phyloP scores from a whole-genome alignment of 805 yeast genomes.

The Saccharomycopsis vini region DNA sequence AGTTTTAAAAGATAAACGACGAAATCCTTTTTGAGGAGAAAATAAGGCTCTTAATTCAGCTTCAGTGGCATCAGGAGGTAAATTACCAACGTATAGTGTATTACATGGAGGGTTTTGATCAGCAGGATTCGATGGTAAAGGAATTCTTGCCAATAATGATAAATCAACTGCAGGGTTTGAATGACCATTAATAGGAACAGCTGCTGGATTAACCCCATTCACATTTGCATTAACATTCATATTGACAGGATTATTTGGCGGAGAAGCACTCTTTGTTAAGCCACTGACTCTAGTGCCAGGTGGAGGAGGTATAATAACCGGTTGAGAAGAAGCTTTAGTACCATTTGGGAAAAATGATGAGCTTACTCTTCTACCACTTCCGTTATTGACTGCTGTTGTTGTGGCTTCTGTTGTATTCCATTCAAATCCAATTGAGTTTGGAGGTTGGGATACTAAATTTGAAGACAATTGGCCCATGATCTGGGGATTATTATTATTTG shows the following conservation, averaged over 20 bases:
- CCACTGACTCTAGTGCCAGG: constrained; percentile 2
- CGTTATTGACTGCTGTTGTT: constrained; percentile 35
- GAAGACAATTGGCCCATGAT: constrained; percentile 21
- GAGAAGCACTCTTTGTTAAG: constrained; percentile 28
- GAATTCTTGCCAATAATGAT: constrained; percentile 67
- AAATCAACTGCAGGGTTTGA: constrained; percentile 36
- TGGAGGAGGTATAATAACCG: not conserved
- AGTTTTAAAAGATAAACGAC: constrained; percentile 84
- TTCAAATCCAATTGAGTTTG: constrained; percentile 21
- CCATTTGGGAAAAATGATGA: constrained; percentile 23
- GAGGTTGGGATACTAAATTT: constrained; percentile 16
- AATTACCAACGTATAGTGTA: constrained; percentile 90
- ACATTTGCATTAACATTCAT: constrained; percentile 4
- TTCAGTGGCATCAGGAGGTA: constrained; percentile 96
- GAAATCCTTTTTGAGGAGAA: constrained; percentile 84
- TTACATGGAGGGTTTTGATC: constrained; percentile 99
- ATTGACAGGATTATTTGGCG: constrained; percentile 26
- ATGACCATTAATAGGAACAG: not conserved
- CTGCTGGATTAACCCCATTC: constrained; percentile 30
- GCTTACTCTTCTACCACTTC: constrained; percentile 24
- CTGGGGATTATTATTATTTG: too few species aligned
- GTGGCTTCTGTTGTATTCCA: constrained; percentile 35
- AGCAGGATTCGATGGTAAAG: constrained; percentile 95
- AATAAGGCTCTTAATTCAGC: constrained; percentile 82
- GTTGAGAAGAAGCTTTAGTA: not conserved